Conservation (phyloP, 2,329 filamentous ascomycete genomes). For the Alternaria brassicicola region DNA sequence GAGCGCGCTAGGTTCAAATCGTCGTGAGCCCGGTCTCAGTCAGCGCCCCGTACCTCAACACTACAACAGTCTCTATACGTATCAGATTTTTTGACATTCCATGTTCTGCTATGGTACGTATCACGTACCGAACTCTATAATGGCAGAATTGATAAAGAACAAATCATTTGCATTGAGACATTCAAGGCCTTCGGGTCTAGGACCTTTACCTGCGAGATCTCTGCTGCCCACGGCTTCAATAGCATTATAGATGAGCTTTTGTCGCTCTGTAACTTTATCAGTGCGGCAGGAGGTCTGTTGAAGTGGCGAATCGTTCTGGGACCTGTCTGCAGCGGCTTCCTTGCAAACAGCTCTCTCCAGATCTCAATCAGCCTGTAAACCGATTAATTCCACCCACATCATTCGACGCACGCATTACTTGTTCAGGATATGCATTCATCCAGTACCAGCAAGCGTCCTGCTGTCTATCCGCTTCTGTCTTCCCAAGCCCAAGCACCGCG, state of each 20-base stretch:
- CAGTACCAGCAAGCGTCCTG: background rate
- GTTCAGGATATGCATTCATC: background rate
- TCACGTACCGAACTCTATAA: background rate
- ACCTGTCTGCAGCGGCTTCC: background rate
- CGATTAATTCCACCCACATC: background rate
- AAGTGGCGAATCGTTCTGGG: background rate
- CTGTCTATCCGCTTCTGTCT: slow-evolving; percentile 1
- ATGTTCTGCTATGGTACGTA: background rate
- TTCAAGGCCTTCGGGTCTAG: no score
- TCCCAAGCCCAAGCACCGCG: background rate
- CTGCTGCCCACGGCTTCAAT: background rate
- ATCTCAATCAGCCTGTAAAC: background rate
- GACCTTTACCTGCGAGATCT: background rate
- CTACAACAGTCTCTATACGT: background rate
- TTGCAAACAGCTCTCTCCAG: background rate
- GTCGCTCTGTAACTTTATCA: background rate
- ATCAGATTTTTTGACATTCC: background rate
- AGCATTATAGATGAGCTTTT: background rate
- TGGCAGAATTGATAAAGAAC: no score
- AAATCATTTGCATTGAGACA: no score
- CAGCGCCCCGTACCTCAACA: background rate
- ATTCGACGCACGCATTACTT: background rate
- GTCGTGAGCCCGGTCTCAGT: background rate
- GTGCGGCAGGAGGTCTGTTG: background rate
- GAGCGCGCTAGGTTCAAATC: slow-evolving; percentile 5